Percentiles rank a stretch among this genome's conserved stretches.
phyloP scores from a whole-genome alignment of 106 monocot genomes.

The Acorus gramineus region DNA sequence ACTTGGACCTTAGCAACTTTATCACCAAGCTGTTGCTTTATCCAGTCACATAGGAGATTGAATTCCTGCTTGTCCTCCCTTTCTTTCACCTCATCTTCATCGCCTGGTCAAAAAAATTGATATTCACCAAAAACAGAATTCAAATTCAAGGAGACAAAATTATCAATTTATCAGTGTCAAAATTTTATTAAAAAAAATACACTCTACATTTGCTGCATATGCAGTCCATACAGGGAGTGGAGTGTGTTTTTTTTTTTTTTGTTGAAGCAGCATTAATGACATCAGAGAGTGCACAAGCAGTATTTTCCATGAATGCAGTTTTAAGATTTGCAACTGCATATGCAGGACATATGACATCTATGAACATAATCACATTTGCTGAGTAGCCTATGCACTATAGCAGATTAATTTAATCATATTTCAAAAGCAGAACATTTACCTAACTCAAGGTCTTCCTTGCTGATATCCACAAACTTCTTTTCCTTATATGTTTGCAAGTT shows the following conservation, averaged over 20 bases:
- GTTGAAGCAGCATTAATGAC: too few relatives aligned
- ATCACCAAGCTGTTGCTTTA: constrained; percentile 93
- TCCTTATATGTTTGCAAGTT: constrained; percentile 89
- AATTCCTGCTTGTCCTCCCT: constrained; percentile 77
- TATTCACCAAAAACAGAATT: neutral
- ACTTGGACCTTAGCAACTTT: constrained; percentile 94
- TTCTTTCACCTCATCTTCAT: constrained; percentile 86
- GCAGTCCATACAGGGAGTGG: too few relatives aligned
- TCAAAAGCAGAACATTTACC: constrained; percentile 28
- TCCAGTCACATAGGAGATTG: constrained; percentile 89
- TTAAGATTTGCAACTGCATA: too few relatives aligned
- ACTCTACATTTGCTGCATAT: too few relatives aligned
- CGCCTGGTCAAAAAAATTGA: constrained; percentile 31
- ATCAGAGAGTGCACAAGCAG: too few relatives aligned
- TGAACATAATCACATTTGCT: too few relatives aligned
- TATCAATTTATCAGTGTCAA: too few relatives aligned
- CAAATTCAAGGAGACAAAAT: too few relatives aligned
- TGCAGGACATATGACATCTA: too few relatives aligned
- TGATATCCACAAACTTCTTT: constrained; percentile 99
- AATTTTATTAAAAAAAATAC: too few relatives aligned
- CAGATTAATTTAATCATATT: neutral
- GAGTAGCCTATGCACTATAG: neutral
- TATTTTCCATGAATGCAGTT: too few relatives aligned
- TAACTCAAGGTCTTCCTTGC: constrained; percentile 94
- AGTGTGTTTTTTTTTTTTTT: too few relatives aligned